Conservation (phyloP, 116 monocot species). For the Dioscorea cayenensis region DNA sequence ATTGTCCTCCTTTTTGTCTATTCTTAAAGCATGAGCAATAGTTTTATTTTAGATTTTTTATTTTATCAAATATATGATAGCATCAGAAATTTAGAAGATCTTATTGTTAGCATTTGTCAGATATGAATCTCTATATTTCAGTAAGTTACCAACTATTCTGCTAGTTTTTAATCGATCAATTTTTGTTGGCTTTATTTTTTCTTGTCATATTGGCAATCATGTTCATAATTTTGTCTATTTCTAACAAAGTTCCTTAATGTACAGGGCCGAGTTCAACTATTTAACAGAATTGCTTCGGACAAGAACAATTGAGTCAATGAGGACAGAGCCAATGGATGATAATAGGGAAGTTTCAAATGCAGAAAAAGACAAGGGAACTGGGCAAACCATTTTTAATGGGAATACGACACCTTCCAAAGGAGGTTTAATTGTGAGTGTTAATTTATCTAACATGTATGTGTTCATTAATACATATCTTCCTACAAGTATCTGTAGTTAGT, state of each 20-base stretch:
- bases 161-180: no score
- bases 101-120: no score
- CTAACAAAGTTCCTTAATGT: background rate
- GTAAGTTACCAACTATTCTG: background rate
- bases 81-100: no score
- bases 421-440: slow-evolving; percentile 19
- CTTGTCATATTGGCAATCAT: background rate
- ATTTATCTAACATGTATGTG: background rate
- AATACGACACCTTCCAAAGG: slow-evolving; percentile 3
- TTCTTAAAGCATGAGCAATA: no score
- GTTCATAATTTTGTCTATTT: background rate
- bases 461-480: no score
- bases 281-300: slow-evolving; percentile 55
- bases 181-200: background rate
- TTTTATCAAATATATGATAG: no score
- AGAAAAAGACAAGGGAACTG: slow-evolving; percentile 8
- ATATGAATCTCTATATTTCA: no score
- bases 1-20: no score
- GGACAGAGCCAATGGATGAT: background rate
- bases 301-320: slow-evolving; percentile 46
- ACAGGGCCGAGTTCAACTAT: slow-evolving; percentile 59
- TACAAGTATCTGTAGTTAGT: no score
- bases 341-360: slow-evolving; percentile 11
- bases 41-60: no score
- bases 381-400: slow-evolving; percentile 12